Evolutionary conservation across 768 basidiomycete species (phyloP), one percentile per base, ranked within the genome.

Genomic region (Rhizopogon rudus): DNA sequence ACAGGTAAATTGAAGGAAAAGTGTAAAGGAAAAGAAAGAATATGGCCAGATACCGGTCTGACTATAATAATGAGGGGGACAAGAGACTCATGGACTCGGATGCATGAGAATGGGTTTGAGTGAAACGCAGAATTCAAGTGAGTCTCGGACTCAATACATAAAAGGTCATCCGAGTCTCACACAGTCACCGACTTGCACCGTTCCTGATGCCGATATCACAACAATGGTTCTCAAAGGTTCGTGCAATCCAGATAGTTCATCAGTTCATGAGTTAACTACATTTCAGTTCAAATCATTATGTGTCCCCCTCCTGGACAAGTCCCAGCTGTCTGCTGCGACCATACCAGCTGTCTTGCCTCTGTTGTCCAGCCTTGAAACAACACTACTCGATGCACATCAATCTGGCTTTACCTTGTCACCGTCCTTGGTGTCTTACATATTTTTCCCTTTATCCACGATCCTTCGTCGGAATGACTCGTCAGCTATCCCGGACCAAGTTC

Each of bases 401-500:
- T 69, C 73, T 7, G 67, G 68, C 7, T 56, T 62, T 37, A 51
- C 67, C 4, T 76, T 92, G 37, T 75, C 80, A 1, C 65, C 81
- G 0, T 79, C 81, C 14, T 76, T 93, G 46, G 81, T 92, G 43
- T 86, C 88, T 44, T 98, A 98, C 68, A 75, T 84, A 29, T 91
- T 95, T 71, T 88, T 93, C 62, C 96, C 96, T 3, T 68, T 98
- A 40, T 93, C 93, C 2, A 82, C 85, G 29, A 82, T 97, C 49
- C 78, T 98, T 37, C 85, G 88, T 48, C 84, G 90, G 33, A 92
- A 94, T 66, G 63, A 79, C 14, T 79, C 85, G 3, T 64, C 78
- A 6, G 74, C 79, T 13, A 86, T 96, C 45, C 88, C 92, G 7
- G 87, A 93, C 63, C 86, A 86, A 61, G 71, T 93, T 31, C 73